phyloP scores from a whole-genome alignment of 2,329 filamentous ascomycete genomes.

The Nigrospora oryzae region DNA sequence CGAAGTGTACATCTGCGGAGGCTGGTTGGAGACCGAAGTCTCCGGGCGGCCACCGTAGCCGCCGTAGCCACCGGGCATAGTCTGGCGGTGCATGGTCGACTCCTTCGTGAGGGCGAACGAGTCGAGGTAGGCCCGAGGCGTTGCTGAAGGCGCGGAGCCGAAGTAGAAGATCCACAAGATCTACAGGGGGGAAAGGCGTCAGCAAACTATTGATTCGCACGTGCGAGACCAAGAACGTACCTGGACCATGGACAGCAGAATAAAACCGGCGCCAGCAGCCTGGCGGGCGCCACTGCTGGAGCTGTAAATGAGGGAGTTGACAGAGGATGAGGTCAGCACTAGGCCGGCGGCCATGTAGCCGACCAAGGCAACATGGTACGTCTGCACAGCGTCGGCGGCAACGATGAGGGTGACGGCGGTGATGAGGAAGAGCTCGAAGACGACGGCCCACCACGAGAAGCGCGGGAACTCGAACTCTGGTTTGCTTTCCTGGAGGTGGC shows the following conservation, averaged over 20 bases:
- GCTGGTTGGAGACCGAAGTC: slow-evolving; percentile 67
- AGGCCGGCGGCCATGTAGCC: slow-evolving; percentile 79
- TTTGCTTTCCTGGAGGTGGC: slow-evolving; percentile 40
- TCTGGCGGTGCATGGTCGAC: slow-evolving; percentile 50
- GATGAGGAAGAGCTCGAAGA: slow-evolving; percentile 80
- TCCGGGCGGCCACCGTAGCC: slow-evolving; percentile 56
- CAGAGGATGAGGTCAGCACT: slow-evolving; percentile 75
- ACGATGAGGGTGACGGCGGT: slow-evolving; percentile 73
- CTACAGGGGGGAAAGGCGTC: slow-evolving; percentile 33
- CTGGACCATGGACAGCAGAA: slow-evolving; percentile 84
- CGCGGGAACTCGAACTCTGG: slow-evolving; percentile 55
- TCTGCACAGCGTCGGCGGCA: slow-evolving; percentile 74
- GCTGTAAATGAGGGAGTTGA: slow-evolving; percentile 80
- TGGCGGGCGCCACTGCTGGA: slow-evolving; percentile 60
- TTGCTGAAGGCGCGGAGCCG: slow-evolving; percentile 79
- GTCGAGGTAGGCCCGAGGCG: slow-evolving; percentile 85
- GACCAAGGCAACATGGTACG: slow-evolving; percentile 86
- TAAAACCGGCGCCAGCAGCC: slow-evolving; percentile 86
- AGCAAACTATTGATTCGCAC: neutral
- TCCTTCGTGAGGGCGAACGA: slow-evolving; percentile 94
- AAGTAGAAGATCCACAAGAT: slow-evolving; percentile 99
- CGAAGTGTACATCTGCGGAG: slow-evolving; percentile 96
- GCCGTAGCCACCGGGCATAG: slow-evolving; percentile 51
- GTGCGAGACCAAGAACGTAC: slow-evolving; percentile 44
- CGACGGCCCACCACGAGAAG: slow-evolving; percentile 86